Percentiles rank a stretch among this genome's conserved stretches.
phyloP scores from a whole-genome alignment of 495 filamentous ascomycete genomes.

The Xanthoparmelia taractica region DNA sequence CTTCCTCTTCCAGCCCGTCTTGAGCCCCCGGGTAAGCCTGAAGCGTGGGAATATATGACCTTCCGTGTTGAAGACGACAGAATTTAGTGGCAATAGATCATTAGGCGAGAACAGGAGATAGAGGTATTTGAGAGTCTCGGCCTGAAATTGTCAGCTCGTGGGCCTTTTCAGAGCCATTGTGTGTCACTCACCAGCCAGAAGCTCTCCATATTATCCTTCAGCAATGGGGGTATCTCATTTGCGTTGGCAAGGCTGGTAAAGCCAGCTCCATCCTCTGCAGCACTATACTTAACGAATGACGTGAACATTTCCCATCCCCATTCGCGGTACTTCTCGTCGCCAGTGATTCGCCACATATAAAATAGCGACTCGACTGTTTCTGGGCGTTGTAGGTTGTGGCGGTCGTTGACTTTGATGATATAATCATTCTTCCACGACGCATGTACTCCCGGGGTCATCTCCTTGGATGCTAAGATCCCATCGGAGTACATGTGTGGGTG shows the following conservation, averaged over 20 bases:
- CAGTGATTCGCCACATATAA: slow-evolving; percentile 98
- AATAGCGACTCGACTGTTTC: slow-evolving; percentile 93
- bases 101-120: slow-evolving; percentile 86
- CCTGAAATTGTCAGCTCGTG: slow-evolving; percentile 37
- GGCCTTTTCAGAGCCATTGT: not conserved
- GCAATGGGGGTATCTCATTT: slow-evolving; percentile 53
- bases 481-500: slow-evolving; percentile 50
- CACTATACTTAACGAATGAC: slow-evolving; percentile 75
- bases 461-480: slow-evolving; percentile 37
- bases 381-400: slow-evolving; percentile 90
- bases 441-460: slow-evolving; percentile 38
- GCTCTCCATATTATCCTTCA: slow-evolving; percentile 83
- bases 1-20: slow-evolving; percentile 82
- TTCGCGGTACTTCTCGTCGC: slow-evolving; percentile 79
- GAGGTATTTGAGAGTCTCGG: slow-evolving; percentile 96
- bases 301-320: slow-evolving; percentile 99
- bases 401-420: slow-evolving; percentile 63
- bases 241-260: slow-evolving; percentile 80
- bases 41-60: slow-evolving; percentile 88
- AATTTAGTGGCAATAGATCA: slow-evolving; percentile 73
- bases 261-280: slow-evolving; percentile 55
- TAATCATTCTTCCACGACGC: slow-evolving; percentile 67
- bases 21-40: slow-evolving; percentile 64
- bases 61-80: slow-evolving; percentile 92
- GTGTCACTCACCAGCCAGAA: slow-evolving; percentile 70